Evolutionary conservation across 495 filamentous ascomycete species (phyloP).

Genomic region (Lasiosphaeris hirsuta): DNA sequence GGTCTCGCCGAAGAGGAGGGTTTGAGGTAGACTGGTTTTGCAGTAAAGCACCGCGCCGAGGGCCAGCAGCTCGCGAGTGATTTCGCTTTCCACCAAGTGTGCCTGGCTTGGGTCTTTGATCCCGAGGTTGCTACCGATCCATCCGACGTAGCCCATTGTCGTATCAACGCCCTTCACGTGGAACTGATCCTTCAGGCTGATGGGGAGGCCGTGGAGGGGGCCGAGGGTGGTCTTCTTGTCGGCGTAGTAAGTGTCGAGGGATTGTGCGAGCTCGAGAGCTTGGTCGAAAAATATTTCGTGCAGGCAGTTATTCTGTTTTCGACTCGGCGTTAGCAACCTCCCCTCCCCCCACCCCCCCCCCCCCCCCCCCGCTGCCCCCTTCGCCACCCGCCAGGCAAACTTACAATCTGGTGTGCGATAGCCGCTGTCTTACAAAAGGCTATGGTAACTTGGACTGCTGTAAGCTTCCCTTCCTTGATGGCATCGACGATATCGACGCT

Average conservation of each 20-base stretch:
- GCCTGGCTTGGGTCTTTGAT: slow-evolving; percentile 48
- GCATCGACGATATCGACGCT: slow-evolving; percentile 18
- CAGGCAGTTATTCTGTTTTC: slow-evolving; percentile 50
- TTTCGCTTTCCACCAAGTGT: slow-evolving; percentile 48
- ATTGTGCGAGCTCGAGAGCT: slow-evolving; percentile 55
- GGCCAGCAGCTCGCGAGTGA: slow-evolving; percentile 35
- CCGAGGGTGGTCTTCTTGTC: slow-evolving; percentile 51
- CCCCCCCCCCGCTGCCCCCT: too few species aligned
- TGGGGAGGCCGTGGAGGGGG: slow-evolving; percentile 65
- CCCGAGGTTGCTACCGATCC: slow-evolving; percentile 47
- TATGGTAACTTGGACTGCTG: slow-evolving; percentile 37
- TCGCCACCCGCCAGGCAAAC: not conserved
- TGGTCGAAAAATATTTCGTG: slow-evolving; percentile 64
- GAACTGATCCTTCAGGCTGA: slow-evolving; percentile 66
- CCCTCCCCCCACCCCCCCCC: too few species aligned
- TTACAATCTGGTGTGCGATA: slow-evolving; percentile 57
- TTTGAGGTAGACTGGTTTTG: slow-evolving; percentile 63
- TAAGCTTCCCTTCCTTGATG: slow-evolving; percentile 19
- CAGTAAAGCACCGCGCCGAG: slow-evolving; percentile 56
- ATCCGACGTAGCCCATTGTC: slow-evolving; percentile 34
- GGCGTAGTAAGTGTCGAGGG: slow-evolving; percentile 52
- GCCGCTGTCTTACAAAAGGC: slow-evolving; percentile 52
- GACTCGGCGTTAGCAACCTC: not conserved
- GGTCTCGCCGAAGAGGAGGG: slow-evolving; percentile 49
- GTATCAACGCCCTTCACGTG: slow-evolving; percentile 55